A percentile compares a stretch with the other conserved stretches of the same genome.
Conservation (phyloP, 148 eudicot species). For the Dianthus caryophyllus region DNA sequence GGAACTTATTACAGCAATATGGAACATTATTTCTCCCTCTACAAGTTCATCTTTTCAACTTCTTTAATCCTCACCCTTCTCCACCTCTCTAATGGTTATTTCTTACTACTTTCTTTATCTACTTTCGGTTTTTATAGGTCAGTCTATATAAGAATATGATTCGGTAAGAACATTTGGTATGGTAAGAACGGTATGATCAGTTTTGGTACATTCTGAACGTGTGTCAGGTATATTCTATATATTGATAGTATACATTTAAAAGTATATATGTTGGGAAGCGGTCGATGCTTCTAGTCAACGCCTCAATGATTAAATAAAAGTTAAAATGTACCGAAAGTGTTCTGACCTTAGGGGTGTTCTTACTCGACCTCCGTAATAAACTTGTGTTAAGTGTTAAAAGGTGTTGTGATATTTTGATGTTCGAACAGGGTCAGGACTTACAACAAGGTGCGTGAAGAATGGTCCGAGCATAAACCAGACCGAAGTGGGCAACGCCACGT, state of each 20-base stretch:
- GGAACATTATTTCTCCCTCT: not conserved
- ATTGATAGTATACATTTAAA: too few species aligned
- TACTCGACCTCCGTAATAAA: too few species aligned
- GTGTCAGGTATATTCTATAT: too few species aligned
- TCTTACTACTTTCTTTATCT: not conserved
- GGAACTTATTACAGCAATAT: not conserved
- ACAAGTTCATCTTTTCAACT: constrained; percentile 12
- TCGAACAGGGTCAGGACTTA: constrained; percentile 5
- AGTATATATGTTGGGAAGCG: too few species aligned
- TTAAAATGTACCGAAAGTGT: too few species aligned
- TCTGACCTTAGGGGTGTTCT: too few species aligned
- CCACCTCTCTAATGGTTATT: constrained; percentile 9
- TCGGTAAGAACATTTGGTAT: too few species aligned
- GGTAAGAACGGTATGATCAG: too few species aligned
- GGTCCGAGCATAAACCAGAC: constrained; percentile 24
- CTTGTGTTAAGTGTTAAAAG: not conserved
- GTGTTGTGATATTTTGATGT: not conserved
- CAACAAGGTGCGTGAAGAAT: constrained; percentile 11
- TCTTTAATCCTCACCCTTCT: not conserved
- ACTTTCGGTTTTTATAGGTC: not conserved
- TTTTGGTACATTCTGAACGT: too few species aligned
- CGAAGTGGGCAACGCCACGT: constrained; percentile 13
- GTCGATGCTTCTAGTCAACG: too few species aligned
- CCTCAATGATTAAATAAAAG: too few species aligned
- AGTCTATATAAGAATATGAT: too few species aligned